Percentiles rank a stretch among this genome's conserved stretches.
Conservation (phyloP, 768 basidiomycete genomes). For the Paxillus involutus region DNA sequence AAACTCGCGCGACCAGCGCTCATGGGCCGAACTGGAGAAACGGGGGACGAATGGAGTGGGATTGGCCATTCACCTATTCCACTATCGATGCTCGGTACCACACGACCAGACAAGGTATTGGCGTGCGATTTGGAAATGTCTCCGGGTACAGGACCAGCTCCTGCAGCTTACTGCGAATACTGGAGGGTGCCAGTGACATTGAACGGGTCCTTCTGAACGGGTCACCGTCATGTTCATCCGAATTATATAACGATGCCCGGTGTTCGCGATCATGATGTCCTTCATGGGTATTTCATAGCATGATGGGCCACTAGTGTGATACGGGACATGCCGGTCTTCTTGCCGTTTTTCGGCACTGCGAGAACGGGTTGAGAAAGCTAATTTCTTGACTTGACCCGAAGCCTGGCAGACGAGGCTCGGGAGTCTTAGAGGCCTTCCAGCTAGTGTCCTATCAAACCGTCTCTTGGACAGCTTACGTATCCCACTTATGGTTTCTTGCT, state of each 20-base stretch:
- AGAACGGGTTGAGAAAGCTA: constrained; percentile 17
- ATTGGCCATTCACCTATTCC: constrained; percentile 68
- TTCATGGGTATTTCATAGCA: too few relatives aligned
- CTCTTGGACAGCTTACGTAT: too few relatives aligned
- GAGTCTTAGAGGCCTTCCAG: too few relatives aligned
- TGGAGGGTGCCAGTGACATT: too few relatives aligned
- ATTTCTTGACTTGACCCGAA: constrained; percentile 20
- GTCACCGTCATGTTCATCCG: constrained; percentile 42
- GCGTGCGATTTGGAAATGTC: constrained; percentile 32
- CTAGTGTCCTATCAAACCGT: too few relatives aligned
- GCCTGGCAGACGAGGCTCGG: constrained; percentile 36
- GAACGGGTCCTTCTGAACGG: too few relatives aligned
- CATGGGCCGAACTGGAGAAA: too few relatives aligned
- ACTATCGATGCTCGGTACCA: constrained; percentile 45
- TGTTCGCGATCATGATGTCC: constrained; percentile 45
- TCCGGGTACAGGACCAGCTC: not conserved
- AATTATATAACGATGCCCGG: constrained; percentile 35
- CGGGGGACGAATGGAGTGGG: too few relatives aligned
- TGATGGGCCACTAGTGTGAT: too few relatives aligned
- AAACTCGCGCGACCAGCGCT: too few relatives aligned
- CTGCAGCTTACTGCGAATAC: too few relatives aligned
- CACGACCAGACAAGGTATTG: constrained; percentile 23
- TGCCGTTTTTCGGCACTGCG: constrained; percentile 22
- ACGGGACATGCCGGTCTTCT: constrained; percentile 63
- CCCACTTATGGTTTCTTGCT: too few relatives aligned